Evolutionary conservation across 495 filamentous ascomycete species (phyloP).

Genomic region (Lentithecium fluviatile): DNA sequence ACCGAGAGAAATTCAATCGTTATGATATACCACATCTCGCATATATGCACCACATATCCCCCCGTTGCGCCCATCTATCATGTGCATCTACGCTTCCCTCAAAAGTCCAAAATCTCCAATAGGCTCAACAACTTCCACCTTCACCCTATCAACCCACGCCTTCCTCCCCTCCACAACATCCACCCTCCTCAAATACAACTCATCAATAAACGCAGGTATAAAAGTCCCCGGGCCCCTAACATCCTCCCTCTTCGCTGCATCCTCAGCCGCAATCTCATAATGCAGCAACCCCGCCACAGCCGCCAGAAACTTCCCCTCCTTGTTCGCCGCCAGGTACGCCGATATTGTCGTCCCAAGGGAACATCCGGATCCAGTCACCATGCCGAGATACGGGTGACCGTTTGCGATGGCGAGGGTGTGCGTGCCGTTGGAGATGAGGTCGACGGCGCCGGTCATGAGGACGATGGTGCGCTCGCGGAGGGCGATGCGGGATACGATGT

Average conservation of each 20-base stretch:
- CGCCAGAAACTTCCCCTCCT: constrained; percentile 62
- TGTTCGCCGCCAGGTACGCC: constrained; percentile 62
- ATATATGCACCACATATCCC: no score
- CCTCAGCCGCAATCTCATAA: constrained; percentile 84
- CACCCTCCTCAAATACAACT: constrained; percentile 47
- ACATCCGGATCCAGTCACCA: constrained; percentile 87
- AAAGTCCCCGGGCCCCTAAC: constrained; percentile 85
- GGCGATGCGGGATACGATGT: constrained; percentile 65
- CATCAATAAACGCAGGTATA: constrained; percentile 81
- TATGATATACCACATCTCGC: no score
- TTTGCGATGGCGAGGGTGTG: constrained; percentile 67
- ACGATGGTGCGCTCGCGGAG: constrained; percentile 67
- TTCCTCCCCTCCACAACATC: constrained; percentile 8
- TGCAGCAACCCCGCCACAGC: constrained; percentile 70
- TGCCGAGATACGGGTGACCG: constrained; percentile 73
- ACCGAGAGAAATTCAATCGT: no score
- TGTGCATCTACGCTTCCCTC: not conserved
- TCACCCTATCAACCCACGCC: not conserved
- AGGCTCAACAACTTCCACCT: not conserved
- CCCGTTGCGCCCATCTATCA: no score
- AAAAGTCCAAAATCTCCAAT: constrained; percentile 2
- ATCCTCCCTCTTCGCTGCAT: constrained; percentile 60
- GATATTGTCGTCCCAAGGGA: constrained; percentile 79
- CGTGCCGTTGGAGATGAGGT: constrained; percentile 75
- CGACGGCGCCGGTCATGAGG: constrained; percentile 79